Evolutionary conservation across 2,329 filamentous ascomycete genomes (phyloP).

Genomic region (Penicillium glabrum): DNA sequence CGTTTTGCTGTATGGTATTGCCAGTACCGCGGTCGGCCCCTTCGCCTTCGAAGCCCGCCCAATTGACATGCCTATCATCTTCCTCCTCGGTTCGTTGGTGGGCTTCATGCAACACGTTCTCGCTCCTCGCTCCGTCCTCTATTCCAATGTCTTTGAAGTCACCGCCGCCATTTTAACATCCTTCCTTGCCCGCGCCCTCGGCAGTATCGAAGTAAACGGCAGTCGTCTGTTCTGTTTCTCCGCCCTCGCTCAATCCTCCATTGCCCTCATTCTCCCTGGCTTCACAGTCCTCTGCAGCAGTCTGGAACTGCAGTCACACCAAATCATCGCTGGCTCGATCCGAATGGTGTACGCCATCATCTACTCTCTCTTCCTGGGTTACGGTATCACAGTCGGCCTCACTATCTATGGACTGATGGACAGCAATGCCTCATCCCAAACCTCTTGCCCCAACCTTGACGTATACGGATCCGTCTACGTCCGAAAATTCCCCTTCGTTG

Average conservation of each 20-base stretch:
- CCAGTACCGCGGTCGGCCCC: constrained; percentile 72
- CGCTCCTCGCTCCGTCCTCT: constrained; percentile 71
- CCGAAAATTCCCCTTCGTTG: constrained; percentile 71
- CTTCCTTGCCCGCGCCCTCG: constrained; percentile 67
- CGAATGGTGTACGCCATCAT: constrained; percentile 75
- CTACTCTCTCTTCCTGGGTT: constrained; percentile 71
- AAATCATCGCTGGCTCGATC: constrained; percentile 71
- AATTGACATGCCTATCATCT: constrained; percentile 77
- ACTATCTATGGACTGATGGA: constrained; percentile 64
- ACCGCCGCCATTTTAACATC: constrained; percentile 66
- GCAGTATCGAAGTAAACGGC: constrained; percentile 57
- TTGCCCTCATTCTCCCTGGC: constrained; percentile 71
- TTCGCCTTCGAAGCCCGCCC: constrained; percentile 78
- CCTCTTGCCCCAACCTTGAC: constrained; percentile 53
- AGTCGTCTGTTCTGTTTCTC: constrained; percentile 69
- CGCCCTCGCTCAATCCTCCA: constrained; percentile 69
- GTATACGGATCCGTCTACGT: constrained; percentile 43
- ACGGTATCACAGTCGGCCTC: constrained; percentile 69
- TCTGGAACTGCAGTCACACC: constrained; percentile 69
- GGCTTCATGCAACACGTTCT: constrained; percentile 75
- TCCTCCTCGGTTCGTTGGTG: constrained; percentile 72
- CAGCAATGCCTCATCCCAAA: constrained; percentile 51
- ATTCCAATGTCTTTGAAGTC: constrained; percentile 66
- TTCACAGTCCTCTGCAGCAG: constrained; percentile 63
- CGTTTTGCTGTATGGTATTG: constrained; percentile 72